These are phyloP conservation scores for Citrus medica DNA, from an alignment of 345 rosid species.

Conservation along the genomic window DNA sequence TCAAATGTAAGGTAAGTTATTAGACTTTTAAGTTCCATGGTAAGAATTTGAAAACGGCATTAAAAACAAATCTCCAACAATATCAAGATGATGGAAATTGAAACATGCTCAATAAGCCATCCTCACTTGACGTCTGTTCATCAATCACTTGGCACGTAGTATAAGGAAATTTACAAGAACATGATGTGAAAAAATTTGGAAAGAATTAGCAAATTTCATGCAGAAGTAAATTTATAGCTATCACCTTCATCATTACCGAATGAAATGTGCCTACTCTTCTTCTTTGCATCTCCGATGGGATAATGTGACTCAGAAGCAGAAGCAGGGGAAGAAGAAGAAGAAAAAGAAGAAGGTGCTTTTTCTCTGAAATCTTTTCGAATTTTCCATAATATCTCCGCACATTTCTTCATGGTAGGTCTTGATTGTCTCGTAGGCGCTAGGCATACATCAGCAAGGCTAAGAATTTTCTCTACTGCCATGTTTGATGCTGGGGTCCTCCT, in stretches of 20 bases:
- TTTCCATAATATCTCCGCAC: slow-evolving; percentile 72
- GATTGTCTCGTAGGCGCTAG: slow-evolving; percentile 46
- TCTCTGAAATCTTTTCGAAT: slow-evolving; percentile 62
- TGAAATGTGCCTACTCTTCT: slow-evolving; percentile 25
- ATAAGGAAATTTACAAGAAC: neutral
- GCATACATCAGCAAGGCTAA: slow-evolving; percentile 67
- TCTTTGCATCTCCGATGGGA: slow-evolving; percentile 31
- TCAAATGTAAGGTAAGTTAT: too few relatives aligned
- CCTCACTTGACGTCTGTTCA: neutral
- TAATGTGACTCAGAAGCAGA: slow-evolving; percentile 41
- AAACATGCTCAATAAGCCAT: neutral
- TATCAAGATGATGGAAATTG: too few relatives aligned
- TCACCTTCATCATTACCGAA: slow-evolving; percentile 48
- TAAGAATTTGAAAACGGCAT: too few relatives aligned
- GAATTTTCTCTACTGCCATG: slow-evolving; percentile 52
- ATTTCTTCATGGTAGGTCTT: slow-evolving; percentile 75
- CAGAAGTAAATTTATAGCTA: slow-evolving; percentile 42
- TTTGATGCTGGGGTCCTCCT: slow-evolving; percentile 63
- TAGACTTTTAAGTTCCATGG: too few relatives aligned
- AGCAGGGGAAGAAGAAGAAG: slow-evolving; percentile 19
- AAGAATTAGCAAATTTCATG: slow-evolving; percentile 20
- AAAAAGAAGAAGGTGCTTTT: slow-evolving; percentile 19
- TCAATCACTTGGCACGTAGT: neutral
- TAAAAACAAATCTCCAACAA: too few relatives aligned
- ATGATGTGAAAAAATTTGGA: neutral